phyloP scores from a whole-genome alignment of 2,329 filamentous ascomycete genomes.

The Fusarium albosuccineum region DNA sequence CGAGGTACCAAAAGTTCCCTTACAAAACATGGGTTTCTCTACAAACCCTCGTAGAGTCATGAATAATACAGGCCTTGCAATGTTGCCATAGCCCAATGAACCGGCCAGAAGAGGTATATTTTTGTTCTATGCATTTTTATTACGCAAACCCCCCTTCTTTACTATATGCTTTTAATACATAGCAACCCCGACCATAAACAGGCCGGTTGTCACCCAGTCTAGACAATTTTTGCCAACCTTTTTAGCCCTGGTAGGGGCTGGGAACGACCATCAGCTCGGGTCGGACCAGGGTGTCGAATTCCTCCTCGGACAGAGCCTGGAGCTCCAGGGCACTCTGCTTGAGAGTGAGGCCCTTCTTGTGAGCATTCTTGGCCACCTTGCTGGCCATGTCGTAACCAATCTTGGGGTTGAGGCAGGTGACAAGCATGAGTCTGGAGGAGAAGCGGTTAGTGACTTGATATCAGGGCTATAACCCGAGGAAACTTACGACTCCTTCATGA shows the following conservation, averaged over 20 bases:
- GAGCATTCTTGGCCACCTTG: slow-evolving; percentile 98
- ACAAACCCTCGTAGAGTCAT: too few species aligned
- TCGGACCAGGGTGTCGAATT: slow-evolving; percentile 89
- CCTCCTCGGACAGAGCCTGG: slow-evolving; percentile 85
- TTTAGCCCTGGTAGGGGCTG: slow-evolving; percentile 67
- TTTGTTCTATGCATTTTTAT: too few species aligned
- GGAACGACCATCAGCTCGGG: slow-evolving; percentile 97
- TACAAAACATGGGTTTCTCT: too few species aligned
- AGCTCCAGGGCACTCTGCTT: slow-evolving; percentile 96
- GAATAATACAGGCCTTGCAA: too few species aligned
- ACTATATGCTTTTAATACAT: too few species aligned
- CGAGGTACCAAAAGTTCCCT: too few species aligned
- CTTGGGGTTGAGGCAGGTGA: slow-evolving; percentile 96
- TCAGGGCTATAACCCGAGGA: not conserved
- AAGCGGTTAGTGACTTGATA: slow-evolving; percentile 26
- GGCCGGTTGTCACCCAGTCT: too few species aligned
- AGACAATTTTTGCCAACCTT: too few species aligned
- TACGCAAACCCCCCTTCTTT: too few species aligned
- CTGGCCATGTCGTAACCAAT: slow-evolving; percentile 98
- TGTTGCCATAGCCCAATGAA: too few species aligned
- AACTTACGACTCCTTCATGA: slow-evolving; percentile 93
- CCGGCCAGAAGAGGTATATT: too few species aligned
- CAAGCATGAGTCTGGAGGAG: slow-evolving; percentile 86
- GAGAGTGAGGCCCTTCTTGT: slow-evolving; percentile 96
- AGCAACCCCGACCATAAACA: too few species aligned